phyloP scores from a whole-genome alignment of 345 rosid genomes.

The Eucalyptus viminalis region DNA sequence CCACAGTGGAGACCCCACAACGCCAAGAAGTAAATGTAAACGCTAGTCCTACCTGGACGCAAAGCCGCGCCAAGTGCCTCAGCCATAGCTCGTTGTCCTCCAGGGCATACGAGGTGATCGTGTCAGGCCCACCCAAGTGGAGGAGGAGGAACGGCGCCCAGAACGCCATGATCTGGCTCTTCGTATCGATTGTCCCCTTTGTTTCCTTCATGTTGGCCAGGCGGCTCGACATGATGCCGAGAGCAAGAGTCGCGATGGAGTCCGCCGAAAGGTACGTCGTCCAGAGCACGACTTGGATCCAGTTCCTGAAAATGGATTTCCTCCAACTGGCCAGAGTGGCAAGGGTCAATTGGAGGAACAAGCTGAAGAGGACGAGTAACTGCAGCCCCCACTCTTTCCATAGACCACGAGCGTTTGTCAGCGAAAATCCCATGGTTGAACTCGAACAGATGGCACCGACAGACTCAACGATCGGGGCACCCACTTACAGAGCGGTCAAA shows the following conservation, averaged over 20 bases:
- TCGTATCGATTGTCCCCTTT: background rate
- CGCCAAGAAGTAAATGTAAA: background rate
- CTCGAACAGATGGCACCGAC: background rate
- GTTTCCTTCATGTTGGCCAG: background rate
- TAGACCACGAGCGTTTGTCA: background rate
- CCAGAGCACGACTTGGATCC: background rate
- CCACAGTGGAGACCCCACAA: background rate
- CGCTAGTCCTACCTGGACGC: background rate
- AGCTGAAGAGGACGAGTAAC: background rate
- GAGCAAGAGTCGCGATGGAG: background rate
- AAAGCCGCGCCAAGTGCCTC: background rate
- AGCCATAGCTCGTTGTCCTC: background rate
- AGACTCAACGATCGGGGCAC: background rate
- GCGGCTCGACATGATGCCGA: background rate
- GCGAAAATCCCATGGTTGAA: background rate
- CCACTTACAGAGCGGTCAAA: background rate
- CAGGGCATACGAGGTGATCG: background rate
- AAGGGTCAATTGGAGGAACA: background rate
- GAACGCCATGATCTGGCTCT: background rate
- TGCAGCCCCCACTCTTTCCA: background rate
- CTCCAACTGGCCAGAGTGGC: background rate
- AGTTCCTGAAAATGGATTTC: background rate
- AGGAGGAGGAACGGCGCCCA: background rate
- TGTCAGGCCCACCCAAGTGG: background rate
- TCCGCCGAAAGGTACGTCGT: background rate